Percentiles rank a stretch among this genome's conserved stretches.
phyloP scores from a whole-genome alignment of 129 eudicot genomes.

The Daucus carota region DNA sequence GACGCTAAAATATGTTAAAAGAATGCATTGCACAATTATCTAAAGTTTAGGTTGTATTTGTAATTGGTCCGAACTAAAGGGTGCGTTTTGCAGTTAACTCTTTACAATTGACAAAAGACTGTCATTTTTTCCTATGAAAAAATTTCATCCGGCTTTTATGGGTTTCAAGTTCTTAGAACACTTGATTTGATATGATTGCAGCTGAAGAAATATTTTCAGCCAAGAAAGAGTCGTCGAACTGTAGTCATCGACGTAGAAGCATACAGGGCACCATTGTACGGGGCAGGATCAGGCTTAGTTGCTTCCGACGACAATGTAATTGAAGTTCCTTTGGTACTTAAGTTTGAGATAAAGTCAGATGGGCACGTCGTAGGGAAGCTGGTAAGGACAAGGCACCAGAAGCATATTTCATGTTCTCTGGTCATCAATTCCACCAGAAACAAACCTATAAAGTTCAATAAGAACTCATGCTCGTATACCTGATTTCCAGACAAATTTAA shows the following conservation, averaged over 20 bases:
- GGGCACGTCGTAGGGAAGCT: constrained; percentile 88
- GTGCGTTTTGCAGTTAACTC: no score
- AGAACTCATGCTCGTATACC: constrained; percentile 57
- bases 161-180: not conserved
- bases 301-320: constrained; percentile 27
- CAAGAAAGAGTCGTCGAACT: constrained; percentile 59
- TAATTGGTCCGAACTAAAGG: no score
- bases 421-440: constrained; percentile 45
- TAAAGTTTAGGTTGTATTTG: no score
- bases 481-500: constrained; percentile 16
- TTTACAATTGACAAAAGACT: no score
- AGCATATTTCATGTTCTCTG: constrained; percentile 52
- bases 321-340: constrained; percentile 55
- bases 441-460: constrained; percentile 66
- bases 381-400: constrained; percentile 60
- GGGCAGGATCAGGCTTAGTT: constrained; percentile 72
- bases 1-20: no score
- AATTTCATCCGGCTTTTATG: not conserved
- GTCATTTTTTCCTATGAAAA: not conserved
- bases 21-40: no score
- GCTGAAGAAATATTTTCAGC: constrained; percentile 81
- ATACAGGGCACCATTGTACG: constrained; percentile 73
- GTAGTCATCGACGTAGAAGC: constrained; percentile 48
- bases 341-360: constrained; percentile 51
- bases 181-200: constrained; percentile 19